Evolutionary conservation across 2,329 filamentous ascomycete genomes (phyloP), one percentile per base, ranked within the genome.

Genomic region (Fusarium phyllophilum): DNA sequence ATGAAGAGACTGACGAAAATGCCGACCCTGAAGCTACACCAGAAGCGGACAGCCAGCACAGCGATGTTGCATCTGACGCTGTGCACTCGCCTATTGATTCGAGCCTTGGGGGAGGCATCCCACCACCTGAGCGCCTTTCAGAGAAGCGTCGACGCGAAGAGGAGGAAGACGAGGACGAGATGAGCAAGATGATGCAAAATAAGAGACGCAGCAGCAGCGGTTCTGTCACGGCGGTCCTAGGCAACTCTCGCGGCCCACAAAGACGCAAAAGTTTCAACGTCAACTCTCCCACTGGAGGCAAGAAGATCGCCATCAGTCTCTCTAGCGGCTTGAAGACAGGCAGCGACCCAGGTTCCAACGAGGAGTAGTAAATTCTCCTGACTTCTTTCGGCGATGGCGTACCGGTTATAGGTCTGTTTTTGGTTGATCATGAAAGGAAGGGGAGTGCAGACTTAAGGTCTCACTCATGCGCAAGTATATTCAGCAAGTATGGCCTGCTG

Each of bases 131-230:
- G 82, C 89, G 94, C 61, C 83, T 97, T 24, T 93, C 94, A 0
- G 94, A 97, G 81, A 98, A 98, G 83, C 92, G 96, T 54, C 90
- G 96, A 54, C 90, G 96, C 77, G 95, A 97, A 80, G 96, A 98
- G 65, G 94, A 97, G 70, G 83, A 85, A n/a, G 96, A 98, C 51
- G 95, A 97, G 63, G 95, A 98, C 74, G 94, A 96, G 78, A 84
- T 98, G n/a, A 91, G 91, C 62, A 97, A 96, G 83, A 87, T 98
- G 77, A 90, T 94, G 73, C 85, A 89, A 55, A 86, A 85, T 78
- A 92, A 91, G 79, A 86, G 90, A 45, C 87, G 90, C 42, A 91
- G 89, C 77, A 90, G 88, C 79, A 86, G 84, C 62, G 87, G 89
- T 13, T 84, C 84, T 6, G 85, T 84, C 22, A 82, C 84, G 15